Conservation (phyloP, 306 rosid species). For the Glycine tomentella region DNA sequence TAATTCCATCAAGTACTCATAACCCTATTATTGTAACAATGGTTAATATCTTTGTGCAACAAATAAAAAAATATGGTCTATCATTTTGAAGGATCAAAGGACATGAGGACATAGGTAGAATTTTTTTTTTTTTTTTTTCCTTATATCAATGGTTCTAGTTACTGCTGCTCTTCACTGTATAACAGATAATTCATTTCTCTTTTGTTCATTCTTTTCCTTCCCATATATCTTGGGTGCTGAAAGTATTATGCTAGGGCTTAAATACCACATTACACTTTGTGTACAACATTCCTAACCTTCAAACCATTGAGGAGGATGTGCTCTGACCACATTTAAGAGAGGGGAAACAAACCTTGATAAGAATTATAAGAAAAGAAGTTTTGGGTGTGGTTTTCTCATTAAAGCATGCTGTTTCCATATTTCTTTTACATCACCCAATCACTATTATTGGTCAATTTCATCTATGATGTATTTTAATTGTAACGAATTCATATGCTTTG, state of each 20-base stretch:
- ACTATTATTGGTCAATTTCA: neutral
- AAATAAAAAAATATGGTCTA: neutral
- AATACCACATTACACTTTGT: neutral
- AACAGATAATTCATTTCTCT: neutral
- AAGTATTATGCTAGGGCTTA: neutral
- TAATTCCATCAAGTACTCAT: neutral
- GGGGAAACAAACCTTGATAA: neutral
- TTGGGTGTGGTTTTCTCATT: slow-evolving; percentile 15
- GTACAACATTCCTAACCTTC: neutral
- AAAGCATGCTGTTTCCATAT: slow-evolving; percentile 1
- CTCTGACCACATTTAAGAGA: neutral
- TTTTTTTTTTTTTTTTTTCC: neutral
- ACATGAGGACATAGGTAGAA: neutral
- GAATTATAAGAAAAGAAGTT: slow-evolving; percentile 2
- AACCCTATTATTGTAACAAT: slow-evolving; percentile 2
- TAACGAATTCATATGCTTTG: slow-evolving; percentile 16
- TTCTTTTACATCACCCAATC: neutral
- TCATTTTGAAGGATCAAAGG: neutral
- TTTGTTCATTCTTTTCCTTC: neutral
- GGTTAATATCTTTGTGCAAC: neutral
- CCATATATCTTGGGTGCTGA: neutral
- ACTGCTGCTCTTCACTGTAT: neutral
- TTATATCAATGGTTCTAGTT: neutral
- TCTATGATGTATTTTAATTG: slow-evolving; percentile 21
- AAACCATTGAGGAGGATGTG: neutral